Evolutionary conservation across 139 green algal genomes (phyloP), one percentile per base, ranked within the genome.

Genomic region (Chara braunii): DNA sequence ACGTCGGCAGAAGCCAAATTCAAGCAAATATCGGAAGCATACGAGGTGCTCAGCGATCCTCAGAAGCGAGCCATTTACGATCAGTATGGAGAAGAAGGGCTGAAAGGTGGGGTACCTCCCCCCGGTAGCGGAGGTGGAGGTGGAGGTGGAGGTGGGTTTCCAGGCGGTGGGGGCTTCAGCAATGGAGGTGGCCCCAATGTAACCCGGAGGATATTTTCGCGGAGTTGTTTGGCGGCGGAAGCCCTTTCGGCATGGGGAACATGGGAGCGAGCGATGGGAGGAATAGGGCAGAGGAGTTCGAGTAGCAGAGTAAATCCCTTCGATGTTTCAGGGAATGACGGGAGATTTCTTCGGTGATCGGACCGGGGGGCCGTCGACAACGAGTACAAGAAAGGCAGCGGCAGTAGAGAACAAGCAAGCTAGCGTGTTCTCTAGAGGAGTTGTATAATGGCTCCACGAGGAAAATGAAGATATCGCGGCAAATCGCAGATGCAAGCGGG

Each of bases 381-480:
- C 59, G 37, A 11, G 51, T 6, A 3, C 3, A 33, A 7, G 29
- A n/a, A 70, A 70, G 57, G 29, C 24, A 33, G 31, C 53, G 22
- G 32, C 65, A 5, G 32, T 78, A 8, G 51, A 40, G 6, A 12
- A 77, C 12, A 79, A 74, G n/a, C n/a, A n/a, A n/a, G 40, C 60
- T 81, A 18, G 37, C 51, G 35, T 48, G 79, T 1, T 55, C 55
- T 2, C 61, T 86, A 44, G 78, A 86, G 54, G 74, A 86, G 48
- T 71, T 87, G 1, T 87, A 78, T 68, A 77, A 18, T 37, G 82
- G 82, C 30, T 58, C 9, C 34, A 78, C 48, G 37, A 87, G 87
- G 69, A 86, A 85, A 57, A 67, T 84, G 50, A 79, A 75, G 53
- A 64, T 84, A 33, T 85, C 78, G 0, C 54, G 72, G 9, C 70